These are phyloP conservation scores for Malassezia sympodialis DNA, from an alignment of 1,284 basidiomycete genomes.

Conservation along the genomic window DNA sequence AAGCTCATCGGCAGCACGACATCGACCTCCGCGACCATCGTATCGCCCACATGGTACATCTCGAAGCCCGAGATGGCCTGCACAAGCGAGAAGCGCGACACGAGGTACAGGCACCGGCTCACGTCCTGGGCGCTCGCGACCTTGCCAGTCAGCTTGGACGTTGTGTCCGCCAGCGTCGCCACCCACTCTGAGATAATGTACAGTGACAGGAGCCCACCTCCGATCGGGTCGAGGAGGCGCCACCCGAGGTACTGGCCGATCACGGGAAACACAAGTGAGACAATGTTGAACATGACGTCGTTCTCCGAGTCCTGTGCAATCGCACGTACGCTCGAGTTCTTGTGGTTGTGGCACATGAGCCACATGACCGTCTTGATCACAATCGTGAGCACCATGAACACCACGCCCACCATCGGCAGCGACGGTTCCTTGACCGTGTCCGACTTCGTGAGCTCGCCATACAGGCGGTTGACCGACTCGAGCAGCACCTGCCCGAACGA, in stretches of 20 bases:
- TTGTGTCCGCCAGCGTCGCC: constrained; percentile 35
- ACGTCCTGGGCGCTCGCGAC: constrained; percentile 32
- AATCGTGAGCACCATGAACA: constrained; percentile 54
- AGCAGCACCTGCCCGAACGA: constrained; percentile 45
- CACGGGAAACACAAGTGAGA: constrained; percentile 55
- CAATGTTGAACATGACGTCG: constrained; percentile 54
- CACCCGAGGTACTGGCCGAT: constrained; percentile 31
- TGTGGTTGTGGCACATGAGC: constrained; percentile 48
- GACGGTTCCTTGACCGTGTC: constrained; percentile 29
- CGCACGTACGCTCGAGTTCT: constrained; percentile 48
- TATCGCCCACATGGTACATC: constrained; percentile 43
- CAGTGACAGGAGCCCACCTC: constrained; percentile 25
- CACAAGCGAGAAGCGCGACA: constrained; percentile 40
- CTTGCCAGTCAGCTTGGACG: constrained; percentile 36
- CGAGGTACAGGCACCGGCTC: constrained; percentile 37
- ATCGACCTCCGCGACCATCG: constrained; percentile 42
- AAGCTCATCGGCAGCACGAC: constrained; percentile 38
- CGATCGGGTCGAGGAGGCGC: constrained; percentile 41
- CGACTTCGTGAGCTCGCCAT: constrained; percentile 28
- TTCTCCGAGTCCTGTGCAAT: constrained; percentile 53
- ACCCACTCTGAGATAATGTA: constrained; percentile 45
- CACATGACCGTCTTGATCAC: constrained; percentile 53
- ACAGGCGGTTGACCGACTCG: constrained; percentile 33
- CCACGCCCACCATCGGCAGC: constrained; percentile 41
- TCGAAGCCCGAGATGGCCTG: constrained; percentile 40